Percentiles rank a stretch among this genome's conserved stretches.
These are phyloP conservation scores for Aspergillus sp. DNA, from an alignment of 2,329 filamentous ascomycete genomes.

Conservation along the genomic window DNA sequence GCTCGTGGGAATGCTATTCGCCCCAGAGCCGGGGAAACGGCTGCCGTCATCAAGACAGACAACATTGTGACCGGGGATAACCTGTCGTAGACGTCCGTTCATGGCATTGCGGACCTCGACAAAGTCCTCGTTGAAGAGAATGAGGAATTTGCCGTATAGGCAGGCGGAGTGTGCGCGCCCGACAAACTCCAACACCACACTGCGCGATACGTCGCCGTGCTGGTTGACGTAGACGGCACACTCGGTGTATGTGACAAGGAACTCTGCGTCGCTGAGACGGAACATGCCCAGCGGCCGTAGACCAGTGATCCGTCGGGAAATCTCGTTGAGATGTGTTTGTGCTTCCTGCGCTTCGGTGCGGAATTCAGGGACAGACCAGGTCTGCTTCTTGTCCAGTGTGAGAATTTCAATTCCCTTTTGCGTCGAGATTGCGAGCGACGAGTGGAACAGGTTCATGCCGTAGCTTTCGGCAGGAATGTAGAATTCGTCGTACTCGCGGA, in stretches of 20 bases:
- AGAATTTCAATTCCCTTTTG: slow-evolving; percentile 92
- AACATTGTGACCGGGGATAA: slow-evolving; percentile 89
- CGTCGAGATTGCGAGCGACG: slow-evolving; percentile 86
- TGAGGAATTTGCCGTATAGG: slow-evolving; percentile 85
- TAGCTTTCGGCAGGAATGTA: slow-evolving; percentile 96
- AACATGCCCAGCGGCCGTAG: slow-evolving; percentile 95
- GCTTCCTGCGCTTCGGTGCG: slow-evolving; percentile 58
- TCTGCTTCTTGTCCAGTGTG: slow-evolving; percentile 94
- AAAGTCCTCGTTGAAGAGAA: slow-evolving; percentile 94
- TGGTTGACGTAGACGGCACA: slow-evolving; percentile 98
- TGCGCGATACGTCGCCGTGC: slow-evolving; percentile 90
- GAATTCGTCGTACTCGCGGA: slow-evolving; percentile 98
- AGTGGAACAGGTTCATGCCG: slow-evolving; percentile 94
- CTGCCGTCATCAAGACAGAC: slow-evolving; percentile 82
- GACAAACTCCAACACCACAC: slow-evolving; percentile 98
- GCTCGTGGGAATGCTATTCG: slow-evolving; percentile 46
- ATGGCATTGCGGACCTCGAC: slow-evolving; percentile 96
- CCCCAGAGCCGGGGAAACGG: slow-evolving; percentile 36
- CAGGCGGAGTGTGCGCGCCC: slow-evolving; percentile 84
- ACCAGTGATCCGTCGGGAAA: slow-evolving; percentile 77
- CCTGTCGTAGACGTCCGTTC: slow-evolving; percentile 89
- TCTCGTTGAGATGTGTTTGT: slow-evolving; percentile 70
- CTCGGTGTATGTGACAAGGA: slow-evolving; percentile 90
- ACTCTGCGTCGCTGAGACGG: slow-evolving; percentile 86
- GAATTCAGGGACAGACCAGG: slow-evolving; percentile 89